A percentile compares a stretch with the other conserved stretches of the same genome.
Evolutionary conservation across 1,139 yeast species (phyloP).

Genomic region (Diutina siamensis): DNA sequence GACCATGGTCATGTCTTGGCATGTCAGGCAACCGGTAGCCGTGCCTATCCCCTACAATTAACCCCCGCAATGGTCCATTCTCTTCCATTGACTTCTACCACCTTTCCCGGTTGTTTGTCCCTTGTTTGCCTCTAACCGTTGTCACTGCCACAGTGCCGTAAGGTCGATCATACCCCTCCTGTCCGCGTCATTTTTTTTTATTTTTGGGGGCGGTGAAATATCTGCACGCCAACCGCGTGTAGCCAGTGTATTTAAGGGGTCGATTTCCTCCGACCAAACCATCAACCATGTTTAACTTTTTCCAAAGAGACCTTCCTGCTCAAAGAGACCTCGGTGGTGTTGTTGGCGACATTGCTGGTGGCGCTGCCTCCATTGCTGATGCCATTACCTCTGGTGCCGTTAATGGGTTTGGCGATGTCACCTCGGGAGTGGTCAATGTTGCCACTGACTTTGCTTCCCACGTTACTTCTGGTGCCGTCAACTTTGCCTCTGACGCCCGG

Average conservation of each 20-base stretch:
- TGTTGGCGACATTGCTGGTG: slow-evolving; percentile 2
- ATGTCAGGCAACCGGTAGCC: slow-evolving; percentile 7
- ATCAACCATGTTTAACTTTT: neutral
- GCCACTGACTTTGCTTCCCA: slow-evolving; percentile 4
- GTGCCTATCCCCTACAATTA: too few species aligned
- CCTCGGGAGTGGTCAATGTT: slow-evolving; percentile 3
- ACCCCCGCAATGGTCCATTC: too few species aligned
- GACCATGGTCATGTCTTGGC: neutral
- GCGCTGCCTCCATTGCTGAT: neutral
- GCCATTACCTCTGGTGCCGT: slow-evolving; percentile 5
- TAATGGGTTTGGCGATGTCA: slow-evolving; percentile 2
- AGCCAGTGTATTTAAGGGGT: too few species aligned
- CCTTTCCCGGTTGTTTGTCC: too few species aligned
- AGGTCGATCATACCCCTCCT: too few species aligned
- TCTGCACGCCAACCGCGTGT: neutral
- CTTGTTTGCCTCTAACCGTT: too few species aligned
- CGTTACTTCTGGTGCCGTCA: neutral
- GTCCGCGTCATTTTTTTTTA: neutral
- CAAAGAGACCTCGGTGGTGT: neutral
- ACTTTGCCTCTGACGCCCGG: neutral
- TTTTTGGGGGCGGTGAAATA: neutral
- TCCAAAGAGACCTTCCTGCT: neutral
- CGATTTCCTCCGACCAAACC: too few species aligned
- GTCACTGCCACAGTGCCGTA: too few species aligned
- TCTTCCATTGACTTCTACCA: too few species aligned